A percentile compares a stretch with the other conserved stretches of the same genome.
Evolutionary conservation across 495 filamentous ascomycete genomes (phyloP).

Genomic region (Oleoguttula mirabilis): DNA sequence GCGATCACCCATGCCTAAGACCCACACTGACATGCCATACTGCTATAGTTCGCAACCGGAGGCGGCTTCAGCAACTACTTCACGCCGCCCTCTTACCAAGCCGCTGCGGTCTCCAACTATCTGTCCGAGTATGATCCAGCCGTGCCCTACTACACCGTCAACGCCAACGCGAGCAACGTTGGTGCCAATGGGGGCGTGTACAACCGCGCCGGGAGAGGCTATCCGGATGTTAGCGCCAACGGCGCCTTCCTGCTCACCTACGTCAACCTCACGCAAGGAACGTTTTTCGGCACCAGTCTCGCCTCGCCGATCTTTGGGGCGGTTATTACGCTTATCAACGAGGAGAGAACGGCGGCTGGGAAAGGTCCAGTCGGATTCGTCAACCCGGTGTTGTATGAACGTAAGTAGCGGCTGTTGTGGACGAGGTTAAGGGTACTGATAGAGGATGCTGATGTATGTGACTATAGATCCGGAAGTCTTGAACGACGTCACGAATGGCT

Average conservation of each 20-base stretch:
- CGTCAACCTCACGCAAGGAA: not conserved
- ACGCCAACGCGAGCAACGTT: not conserved
- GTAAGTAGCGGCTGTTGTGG: not conserved
- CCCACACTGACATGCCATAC: no score
- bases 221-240: constrained; percentile 2
- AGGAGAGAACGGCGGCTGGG: constrained; percentile 4
- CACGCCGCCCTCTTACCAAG: not conserved
- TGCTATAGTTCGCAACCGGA: not conserved
- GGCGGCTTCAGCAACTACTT: not conserved
- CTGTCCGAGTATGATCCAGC: not conserved
- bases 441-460: constrained; percentile 1
- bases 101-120: not conserved
- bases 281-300: constrained; percentile 13
- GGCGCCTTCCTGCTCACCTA: constrained; percentile 36
- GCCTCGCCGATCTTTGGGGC: constrained; percentile 24
- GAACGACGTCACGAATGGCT: constrained; percentile 49
- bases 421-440: not conserved
- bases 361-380: constrained; percentile 23
- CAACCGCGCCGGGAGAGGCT: not conserved
- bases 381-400: constrained; percentile 20
- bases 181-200: constrained; percentile 1
- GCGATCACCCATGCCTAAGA: no score
- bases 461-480: constrained; percentile 33
- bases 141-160: not conserved
- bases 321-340: constrained; percentile 18